Percentiles rank a stretch among this genome's conserved stretches.
phyloP scores from a whole-genome alignment of 805 yeast genomes.

The Priceomyces haplophilus region DNA sequence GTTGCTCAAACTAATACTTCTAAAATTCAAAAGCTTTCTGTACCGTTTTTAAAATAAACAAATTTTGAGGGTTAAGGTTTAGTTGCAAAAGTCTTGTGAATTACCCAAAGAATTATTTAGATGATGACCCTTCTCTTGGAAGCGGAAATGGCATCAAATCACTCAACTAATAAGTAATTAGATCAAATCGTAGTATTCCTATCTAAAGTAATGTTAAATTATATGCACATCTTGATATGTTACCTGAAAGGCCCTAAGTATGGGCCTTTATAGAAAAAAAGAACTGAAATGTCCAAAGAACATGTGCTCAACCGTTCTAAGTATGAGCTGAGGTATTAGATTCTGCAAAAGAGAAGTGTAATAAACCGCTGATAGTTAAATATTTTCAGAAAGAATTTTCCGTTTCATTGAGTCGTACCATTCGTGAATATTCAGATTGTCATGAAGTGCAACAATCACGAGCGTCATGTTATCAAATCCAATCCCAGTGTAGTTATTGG shows the following conservation, averaged over 20 bases:
- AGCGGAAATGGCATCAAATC: no score
- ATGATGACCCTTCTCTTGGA: no score
- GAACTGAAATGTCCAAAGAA: no score
- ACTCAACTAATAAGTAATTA: no score
- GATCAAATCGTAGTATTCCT: no score
- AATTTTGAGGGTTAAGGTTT: background rate
- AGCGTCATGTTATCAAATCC: constrained; percentile 84
- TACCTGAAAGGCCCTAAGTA: background rate
- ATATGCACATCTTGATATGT: background rate
- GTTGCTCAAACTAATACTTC: background rate
- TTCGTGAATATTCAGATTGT: constrained; percentile 39
- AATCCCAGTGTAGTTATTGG: constrained; percentile 69
- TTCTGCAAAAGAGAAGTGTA: no score
- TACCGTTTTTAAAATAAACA: background rate
- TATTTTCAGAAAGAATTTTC: constrained; percentile 27
- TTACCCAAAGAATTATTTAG: no score
- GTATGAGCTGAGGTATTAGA: no score
- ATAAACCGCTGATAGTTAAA: background rate
- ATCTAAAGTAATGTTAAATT: background rate
- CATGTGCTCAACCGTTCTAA: no score
- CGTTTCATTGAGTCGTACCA: constrained; percentile 59
- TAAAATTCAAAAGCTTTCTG: background rate
- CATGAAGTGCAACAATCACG: constrained; percentile 62
- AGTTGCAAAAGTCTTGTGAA: no score
- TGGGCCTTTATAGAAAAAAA: background rate